A percentile compares a stretch with the other conserved stretches of the same genome.
Conservation (phyloP, 352 stramenopile genomes). For the Phytophthora sp. region DNA sequence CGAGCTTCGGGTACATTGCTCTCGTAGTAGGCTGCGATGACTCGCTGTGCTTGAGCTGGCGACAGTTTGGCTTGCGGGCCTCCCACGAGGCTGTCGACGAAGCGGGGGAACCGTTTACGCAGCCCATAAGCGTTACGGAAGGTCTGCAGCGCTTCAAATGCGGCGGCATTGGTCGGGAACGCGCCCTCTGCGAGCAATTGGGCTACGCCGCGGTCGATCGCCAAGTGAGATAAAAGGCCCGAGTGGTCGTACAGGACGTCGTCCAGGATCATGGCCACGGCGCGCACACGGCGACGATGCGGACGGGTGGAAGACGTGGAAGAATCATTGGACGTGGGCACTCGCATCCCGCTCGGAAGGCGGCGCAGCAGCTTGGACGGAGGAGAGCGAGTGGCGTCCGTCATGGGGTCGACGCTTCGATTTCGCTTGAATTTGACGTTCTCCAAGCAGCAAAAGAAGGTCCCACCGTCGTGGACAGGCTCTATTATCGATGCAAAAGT, state of each 20-base stretch:
- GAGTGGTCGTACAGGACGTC: constrained; percentile 90
- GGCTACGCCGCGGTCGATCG: constrained; percentile 76
- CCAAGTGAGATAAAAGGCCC: constrained; percentile 77
- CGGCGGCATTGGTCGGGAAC: constrained; percentile 69
- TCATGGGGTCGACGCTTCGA: constrained; percentile 12
- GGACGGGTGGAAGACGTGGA: constrained; percentile 2
- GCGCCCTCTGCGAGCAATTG: constrained; percentile 73
- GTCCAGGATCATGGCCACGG: constrained; percentile 86
- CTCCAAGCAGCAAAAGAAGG: constrained; percentile 22
- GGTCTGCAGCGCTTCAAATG: constrained; percentile 75
- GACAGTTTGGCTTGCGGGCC: constrained; percentile 47
- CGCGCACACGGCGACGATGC: constrained; percentile 63
- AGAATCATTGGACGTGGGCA: background rate
- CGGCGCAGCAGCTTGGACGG: constrained; percentile 20
- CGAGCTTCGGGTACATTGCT: constrained; percentile 76
- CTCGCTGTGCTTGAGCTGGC: constrained; percentile 50
- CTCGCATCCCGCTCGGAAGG: constrained; percentile 33
- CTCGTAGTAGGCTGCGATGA: constrained; percentile 81
- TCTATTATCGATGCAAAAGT: constrained; percentile 17
- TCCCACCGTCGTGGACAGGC: constrained; percentile 6
- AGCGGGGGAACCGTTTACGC: constrained; percentile 84
- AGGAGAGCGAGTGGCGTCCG: constrained; percentile 17
- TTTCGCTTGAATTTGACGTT: background rate
- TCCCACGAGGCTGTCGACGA: constrained; percentile 76
- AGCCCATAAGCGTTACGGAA: constrained; percentile 87